A percentile compares a stretch with the other conserved stretches of the same genome.
These are phyloP conservation scores for Carex arenaria DNA, from an alignment of 202 grass and related monocot species.

Conservation along the genomic window DNA sequence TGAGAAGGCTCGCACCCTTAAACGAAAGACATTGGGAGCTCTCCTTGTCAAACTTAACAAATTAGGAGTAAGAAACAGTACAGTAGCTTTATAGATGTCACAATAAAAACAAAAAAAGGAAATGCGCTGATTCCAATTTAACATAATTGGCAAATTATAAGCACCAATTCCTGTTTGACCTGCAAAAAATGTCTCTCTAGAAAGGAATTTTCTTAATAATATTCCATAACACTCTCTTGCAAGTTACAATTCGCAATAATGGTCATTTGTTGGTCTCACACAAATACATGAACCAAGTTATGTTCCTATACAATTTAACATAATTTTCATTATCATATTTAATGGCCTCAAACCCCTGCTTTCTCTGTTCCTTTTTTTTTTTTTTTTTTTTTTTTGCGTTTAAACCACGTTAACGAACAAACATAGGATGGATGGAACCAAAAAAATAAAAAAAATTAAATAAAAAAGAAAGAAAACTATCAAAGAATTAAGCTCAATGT, in stretches of 20 bases:
- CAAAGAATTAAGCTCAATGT: neutral
- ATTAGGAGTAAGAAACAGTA: neutral
- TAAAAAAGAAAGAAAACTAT: slow-evolving; percentile 31
- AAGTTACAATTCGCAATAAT: too few species aligned
- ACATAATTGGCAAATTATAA: too few species aligned
- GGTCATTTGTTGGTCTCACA: too few species aligned
- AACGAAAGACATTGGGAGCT: neutral
- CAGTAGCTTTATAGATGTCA: too few species aligned
- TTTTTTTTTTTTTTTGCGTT: neutral
- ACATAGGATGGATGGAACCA: neutral
- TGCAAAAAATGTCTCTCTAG: neutral
- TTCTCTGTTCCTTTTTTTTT: neutral
- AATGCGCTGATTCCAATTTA: too few species aligned
- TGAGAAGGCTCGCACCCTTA: neutral
- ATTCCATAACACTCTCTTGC: too few species aligned
- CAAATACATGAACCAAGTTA: too few species aligned
- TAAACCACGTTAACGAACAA: neutral
- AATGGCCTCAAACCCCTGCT: neutral
- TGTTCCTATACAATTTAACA: neutral
- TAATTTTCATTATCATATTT: neutral
- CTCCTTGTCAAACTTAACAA: neutral
- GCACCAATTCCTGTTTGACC: neutral
- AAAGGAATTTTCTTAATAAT: neutral
- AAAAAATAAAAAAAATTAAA: neutral
- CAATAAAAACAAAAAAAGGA: too few species aligned